Evolutionary conservation across 148 eudicot species (phyloP).

Genomic region (Dysphania ambrosioides): DNA sequence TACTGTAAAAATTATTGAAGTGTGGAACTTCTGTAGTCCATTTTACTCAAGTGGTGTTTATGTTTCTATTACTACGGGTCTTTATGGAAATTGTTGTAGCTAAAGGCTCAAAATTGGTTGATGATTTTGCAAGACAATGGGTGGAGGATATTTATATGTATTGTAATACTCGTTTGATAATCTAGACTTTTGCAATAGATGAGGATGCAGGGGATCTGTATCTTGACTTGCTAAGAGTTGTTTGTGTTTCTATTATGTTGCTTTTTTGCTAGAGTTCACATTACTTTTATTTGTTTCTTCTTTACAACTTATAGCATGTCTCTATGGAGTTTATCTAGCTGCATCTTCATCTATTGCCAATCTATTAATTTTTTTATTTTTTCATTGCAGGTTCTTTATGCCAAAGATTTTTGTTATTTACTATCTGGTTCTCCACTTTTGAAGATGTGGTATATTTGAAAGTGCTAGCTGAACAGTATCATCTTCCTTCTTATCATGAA

Average conservation of each 20-base stretch:
- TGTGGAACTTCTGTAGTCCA: neutral
- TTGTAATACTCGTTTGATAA: neutral
- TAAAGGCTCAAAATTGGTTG: neutral
- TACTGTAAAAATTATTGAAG: neutral
- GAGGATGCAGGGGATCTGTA: neutral
- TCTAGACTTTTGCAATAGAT: neutral
- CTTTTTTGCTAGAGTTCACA: neutral
- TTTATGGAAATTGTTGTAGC: neutral
- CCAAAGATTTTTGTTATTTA: slow-evolving; percentile 43
- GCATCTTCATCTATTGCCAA: neutral
- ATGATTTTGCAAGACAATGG: neutral
- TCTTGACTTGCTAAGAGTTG: neutral
- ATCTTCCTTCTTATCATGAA: slow-evolving; percentile 38
- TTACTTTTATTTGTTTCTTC: neutral
- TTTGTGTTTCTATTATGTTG: neutral
- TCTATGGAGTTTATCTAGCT: neutral
- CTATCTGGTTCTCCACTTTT: slow-evolving; percentile 48
- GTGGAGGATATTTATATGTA: neutral
- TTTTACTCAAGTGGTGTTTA: neutral
- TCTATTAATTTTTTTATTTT: neutral
- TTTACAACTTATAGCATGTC: neutral
- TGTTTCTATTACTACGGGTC: neutral
- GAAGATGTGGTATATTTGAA: slow-evolving; percentile 38
- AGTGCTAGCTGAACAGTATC: slow-evolving; percentile 34
- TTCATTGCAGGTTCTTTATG: slow-evolving; percentile 57